phyloP scores from a whole-genome alignment of 345 rosid species.

The Corchorus olitorius region DNA sequence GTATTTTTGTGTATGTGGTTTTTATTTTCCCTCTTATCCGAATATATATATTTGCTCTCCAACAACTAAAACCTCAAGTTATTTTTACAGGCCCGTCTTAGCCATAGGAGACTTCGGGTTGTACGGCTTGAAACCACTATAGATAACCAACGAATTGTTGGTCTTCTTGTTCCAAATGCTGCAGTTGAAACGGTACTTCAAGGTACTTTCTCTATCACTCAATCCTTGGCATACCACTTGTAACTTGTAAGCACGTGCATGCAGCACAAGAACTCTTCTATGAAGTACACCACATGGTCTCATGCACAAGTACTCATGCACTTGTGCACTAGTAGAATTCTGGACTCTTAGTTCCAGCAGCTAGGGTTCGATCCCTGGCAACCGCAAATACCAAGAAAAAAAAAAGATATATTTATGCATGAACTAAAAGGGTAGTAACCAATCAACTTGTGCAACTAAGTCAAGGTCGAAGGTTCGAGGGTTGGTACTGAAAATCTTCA shows the following conservation, averaged over 20 bases:
- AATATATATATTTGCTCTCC: neutral
- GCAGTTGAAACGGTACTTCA: conserved; percentile 90
- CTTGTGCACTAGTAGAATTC: neutral
- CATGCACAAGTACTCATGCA: neutral
- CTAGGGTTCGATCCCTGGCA: too few species aligned
- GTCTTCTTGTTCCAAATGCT: conserved; percentile 87
- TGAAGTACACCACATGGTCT: neutral
- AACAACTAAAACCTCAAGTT: conserved; percentile 11
- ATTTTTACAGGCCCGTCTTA: conserved; percentile 71
- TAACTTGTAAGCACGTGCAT: neutral
- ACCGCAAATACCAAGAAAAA: too few species aligned
- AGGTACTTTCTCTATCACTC: conserved; percentile 49
- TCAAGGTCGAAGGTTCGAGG: too few species aligned
- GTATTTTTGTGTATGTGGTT: too few species aligned
- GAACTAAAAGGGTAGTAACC: too few species aligned
- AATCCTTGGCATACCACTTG: neutral
- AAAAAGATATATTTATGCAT: too few species aligned
- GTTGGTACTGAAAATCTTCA: too few species aligned
- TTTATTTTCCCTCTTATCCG: neutral
- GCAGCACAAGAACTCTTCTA: neutral
- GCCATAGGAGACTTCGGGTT: conserved; percentile 87
- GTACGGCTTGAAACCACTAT: conserved; percentile 84
- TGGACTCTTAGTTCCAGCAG: too few species aligned
- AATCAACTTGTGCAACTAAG: too few species aligned
- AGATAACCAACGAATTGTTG: conserved; percentile 80